Conservation (phyloP, 1,284 basidiomycete species). For the Marasmius sp. region DNA sequence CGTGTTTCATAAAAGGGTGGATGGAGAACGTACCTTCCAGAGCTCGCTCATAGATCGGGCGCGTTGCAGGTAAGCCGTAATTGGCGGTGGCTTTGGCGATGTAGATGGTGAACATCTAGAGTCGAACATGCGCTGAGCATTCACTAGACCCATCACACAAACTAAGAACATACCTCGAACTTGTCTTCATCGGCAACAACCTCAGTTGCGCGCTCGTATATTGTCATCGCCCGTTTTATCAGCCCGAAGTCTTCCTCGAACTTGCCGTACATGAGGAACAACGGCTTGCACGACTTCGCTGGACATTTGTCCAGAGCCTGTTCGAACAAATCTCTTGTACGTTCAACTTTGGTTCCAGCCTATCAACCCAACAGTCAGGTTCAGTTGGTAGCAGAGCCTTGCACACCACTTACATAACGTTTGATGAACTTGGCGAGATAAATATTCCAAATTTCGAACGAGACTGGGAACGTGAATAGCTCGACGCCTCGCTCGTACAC, state of each 20-base stretch:
- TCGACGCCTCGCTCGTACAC: slow-evolving; percentile 98
- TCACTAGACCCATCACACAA: slow-evolving; percentile 1
- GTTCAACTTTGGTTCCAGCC: slow-evolving; percentile 93
- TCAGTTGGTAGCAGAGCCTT: background rate
- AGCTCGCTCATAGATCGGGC: slow-evolving; percentile 97
- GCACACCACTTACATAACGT: slow-evolving; percentile 77
- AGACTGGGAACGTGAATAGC: slow-evolving; percentile 96
- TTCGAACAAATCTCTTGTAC: slow-evolving; percentile 95
- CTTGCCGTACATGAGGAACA: slow-evolving; percentile 95
- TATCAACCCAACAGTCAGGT: slow-evolving; percentile 26
- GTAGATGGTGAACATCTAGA: slow-evolving; percentile 93
- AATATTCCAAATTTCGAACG: slow-evolving; percentile 99
- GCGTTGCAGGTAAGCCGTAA: slow-evolving; percentile 94
- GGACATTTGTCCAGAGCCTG: slow-evolving; percentile 97
- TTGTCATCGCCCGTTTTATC: slow-evolving; percentile 94
- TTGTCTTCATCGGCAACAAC: slow-evolving; percentile 89
- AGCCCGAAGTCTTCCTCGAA: slow-evolving; percentile 95
- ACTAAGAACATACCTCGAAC: slow-evolving; percentile 73
- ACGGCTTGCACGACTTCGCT: slow-evolving; percentile 89
- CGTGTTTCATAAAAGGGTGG: background rate
- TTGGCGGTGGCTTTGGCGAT: slow-evolving; percentile 96
- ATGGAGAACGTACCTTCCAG: slow-evolving; percentile 58
- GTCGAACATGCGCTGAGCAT: slow-evolving; percentile 7
- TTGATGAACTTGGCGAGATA: slow-evolving; percentile 97
- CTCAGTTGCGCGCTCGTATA: slow-evolving; percentile 91